Conservation (phyloP, 2,329 filamentous ascomycete genomes). For the Penicillium digitatum region DNA sequence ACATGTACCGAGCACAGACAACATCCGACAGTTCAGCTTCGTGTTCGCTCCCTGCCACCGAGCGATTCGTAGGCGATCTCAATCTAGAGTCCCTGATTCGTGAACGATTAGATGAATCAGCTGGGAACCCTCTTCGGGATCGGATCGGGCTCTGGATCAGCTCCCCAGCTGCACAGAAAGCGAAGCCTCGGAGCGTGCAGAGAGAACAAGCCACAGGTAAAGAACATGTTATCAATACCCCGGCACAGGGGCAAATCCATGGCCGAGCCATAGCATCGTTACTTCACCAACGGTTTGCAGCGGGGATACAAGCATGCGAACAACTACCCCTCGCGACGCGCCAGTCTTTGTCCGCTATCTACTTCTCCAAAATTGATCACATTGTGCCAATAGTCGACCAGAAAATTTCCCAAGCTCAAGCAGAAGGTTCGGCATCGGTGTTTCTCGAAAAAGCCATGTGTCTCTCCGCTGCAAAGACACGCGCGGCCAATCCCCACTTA, state of each 20-base stretch:
- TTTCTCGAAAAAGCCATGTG: conserved; percentile 41
- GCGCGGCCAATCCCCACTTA: conserved; percentile 31
- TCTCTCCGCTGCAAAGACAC: conserved; percentile 40
- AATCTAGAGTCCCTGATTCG: conserved; percentile 42
- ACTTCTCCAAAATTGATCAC: conserved; percentile 37
- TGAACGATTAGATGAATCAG: conserved; percentile 28
- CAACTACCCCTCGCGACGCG: conserved; percentile 33
- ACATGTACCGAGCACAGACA: not conserved
- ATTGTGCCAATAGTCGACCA: conserved; percentile 39
- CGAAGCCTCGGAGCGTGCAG: conserved; percentile 1
- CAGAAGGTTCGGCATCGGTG: conserved; percentile 27
- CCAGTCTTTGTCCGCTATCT: conserved; percentile 33
- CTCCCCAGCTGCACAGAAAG: conserved; percentile 15
- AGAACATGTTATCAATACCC: not conserved
- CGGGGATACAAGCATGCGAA: conserved; percentile 27
- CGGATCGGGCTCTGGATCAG: conserved; percentile 35
- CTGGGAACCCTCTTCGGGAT: conserved; percentile 26
- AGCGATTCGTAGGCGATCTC: conserved; percentile 41
- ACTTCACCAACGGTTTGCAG: conserved; percentile 25
- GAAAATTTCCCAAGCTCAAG: conserved; percentile 24
- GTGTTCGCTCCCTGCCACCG: conserved; percentile 15
- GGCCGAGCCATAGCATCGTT: conserved; percentile 13
- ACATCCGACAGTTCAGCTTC: conserved; percentile 7
- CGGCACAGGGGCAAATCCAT: not conserved
- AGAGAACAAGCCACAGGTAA: not conserved